Conservation (phyloP, 1,284 basidiomycete genomes). For the Inonotus hispidus region DNA sequence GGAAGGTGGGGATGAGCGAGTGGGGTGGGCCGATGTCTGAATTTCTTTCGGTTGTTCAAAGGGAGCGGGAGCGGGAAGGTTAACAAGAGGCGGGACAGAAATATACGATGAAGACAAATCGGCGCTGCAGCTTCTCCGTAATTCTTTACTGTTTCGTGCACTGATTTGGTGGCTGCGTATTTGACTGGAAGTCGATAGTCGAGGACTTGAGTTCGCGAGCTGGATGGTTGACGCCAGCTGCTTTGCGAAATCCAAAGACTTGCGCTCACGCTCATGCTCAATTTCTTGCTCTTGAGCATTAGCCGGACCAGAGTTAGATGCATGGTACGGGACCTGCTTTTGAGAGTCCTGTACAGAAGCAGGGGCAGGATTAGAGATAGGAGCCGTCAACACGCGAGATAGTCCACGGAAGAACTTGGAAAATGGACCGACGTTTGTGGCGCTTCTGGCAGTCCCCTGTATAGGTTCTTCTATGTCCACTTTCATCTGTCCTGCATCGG, state of each 20-base stretch:
- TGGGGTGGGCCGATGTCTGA: background rate
- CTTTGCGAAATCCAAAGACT: background rate
- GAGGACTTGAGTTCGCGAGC: background rate
- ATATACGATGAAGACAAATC: too few relatives aligned
- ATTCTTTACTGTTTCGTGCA: too few relatives aligned
- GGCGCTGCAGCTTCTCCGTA: too few relatives aligned
- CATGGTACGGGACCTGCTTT: background rate
- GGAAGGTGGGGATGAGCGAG: too few relatives aligned
- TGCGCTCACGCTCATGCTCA: background rate
- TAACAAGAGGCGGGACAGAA: too few relatives aligned
- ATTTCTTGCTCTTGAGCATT: background rate
- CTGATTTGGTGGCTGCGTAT: too few relatives aligned
- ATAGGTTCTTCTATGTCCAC: background rate
- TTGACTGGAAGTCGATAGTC: background rate
- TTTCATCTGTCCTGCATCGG: background rate
- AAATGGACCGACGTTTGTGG: conserved; percentile 1
- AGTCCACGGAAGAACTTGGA: background rate
- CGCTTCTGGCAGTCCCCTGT: background rate
- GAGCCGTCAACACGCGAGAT: background rate
- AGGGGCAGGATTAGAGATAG: too few relatives aligned
- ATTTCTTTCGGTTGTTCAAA: too few relatives aligned
- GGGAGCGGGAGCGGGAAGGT: too few relatives aligned
- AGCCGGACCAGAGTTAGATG: background rate
- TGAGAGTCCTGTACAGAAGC: background rate
- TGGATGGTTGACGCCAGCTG: conserved; percentile 3